phyloP scores from a whole-genome alignment of 768 basidiomycete species.

The Rhodotorula paludigena region DNA sequence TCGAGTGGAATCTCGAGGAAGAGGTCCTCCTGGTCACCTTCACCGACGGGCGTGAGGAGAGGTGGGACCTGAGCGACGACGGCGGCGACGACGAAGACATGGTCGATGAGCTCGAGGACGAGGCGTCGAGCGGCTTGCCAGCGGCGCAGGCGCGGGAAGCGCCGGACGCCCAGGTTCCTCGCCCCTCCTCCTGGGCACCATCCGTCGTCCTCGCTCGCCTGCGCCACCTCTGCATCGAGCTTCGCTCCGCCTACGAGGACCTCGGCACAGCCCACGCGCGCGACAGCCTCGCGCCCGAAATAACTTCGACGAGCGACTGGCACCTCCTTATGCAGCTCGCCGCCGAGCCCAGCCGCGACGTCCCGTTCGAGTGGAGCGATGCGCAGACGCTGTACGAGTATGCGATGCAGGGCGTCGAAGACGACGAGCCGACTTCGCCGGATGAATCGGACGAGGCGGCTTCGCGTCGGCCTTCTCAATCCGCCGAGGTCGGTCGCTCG shows the following conservation, averaged over 20 bases:
- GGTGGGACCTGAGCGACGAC: constrained; percentile 19
- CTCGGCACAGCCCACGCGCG: constrained; percentile 1
- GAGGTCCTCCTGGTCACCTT: constrained; percentile 13
- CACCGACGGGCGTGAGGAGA: constrained; percentile 20
- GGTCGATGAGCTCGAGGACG: neutral
- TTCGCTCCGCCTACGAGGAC: constrained; percentile 34
- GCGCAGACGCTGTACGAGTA: constrained; percentile 6
- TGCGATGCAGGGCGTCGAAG: constrained; percentile 1
- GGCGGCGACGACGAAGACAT: neutral
- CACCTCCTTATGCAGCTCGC: constrained; percentile 6
- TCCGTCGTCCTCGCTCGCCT: constrained; percentile 2
- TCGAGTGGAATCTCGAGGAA: constrained; percentile 23
- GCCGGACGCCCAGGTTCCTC: no score
- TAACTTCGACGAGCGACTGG: constrained; percentile 8
- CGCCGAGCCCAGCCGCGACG: neutral
- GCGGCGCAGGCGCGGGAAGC: neutral
- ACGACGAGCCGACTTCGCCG: neutral
- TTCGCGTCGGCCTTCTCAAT: neutral
- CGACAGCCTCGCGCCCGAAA: neutral
- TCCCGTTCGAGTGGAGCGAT: constrained; percentile 21
- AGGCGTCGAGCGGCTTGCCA: no score
- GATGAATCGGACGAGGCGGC: neutral
- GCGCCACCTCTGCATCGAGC: constrained; percentile 5
- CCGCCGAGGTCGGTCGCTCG: neutral
- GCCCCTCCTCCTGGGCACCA: neutral